Base-by-base conservation (phyloP, 2,329 filamentous ascomycete genomes). In the Ilyonectria sp. region DNA sequence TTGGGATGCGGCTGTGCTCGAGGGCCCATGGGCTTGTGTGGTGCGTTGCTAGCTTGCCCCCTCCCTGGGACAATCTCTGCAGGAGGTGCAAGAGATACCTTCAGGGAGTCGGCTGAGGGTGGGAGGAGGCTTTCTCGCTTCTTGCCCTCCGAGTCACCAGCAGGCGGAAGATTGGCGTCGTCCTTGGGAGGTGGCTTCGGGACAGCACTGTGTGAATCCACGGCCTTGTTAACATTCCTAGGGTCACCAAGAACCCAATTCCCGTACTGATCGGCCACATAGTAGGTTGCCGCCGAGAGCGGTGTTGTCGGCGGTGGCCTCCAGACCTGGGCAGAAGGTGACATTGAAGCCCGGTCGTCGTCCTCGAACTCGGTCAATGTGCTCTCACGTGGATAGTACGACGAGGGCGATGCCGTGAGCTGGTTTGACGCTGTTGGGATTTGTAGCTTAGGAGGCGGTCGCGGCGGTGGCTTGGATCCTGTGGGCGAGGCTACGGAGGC, bases 291-390 rank as follows among this genome's bases (percentile, higher is more conserved):
- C 0, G 84, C 83, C 2, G 85, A 84, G 46, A 80, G 78, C 1
- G 85, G 83, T 21, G 82, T 84, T 2, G 79, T 79, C 2, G 83
- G 81, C 0, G 86, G 85, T 6, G 85, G 86, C 13, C 84, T 80
- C 86, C 86, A 89, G 52, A 87, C 82, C 62, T 84, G 82, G n/a
- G 69, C 82, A 73, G 56, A 81, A 26, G 74, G 76, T 4, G 80
- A 78, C 53, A 74, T 52, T 50, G 82, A 79, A 72, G 79, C 55
- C 64, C 79, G 78, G 66, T 85, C 79, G 71, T 87, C 84, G 77
- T 89, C 83, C 67, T 88, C 86, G 65, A 88, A 85, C 77, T 89
- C 82, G 9, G 86, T 85, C 69, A 87, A 78, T 63, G 84, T 80
- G 76, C 86, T 84, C 63, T 85, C 82, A 23, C 79, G 80, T 10